Base-by-base conservation (phyloP, 148 eudicot genomes). In the Nepenthes gracilis region DNA sequence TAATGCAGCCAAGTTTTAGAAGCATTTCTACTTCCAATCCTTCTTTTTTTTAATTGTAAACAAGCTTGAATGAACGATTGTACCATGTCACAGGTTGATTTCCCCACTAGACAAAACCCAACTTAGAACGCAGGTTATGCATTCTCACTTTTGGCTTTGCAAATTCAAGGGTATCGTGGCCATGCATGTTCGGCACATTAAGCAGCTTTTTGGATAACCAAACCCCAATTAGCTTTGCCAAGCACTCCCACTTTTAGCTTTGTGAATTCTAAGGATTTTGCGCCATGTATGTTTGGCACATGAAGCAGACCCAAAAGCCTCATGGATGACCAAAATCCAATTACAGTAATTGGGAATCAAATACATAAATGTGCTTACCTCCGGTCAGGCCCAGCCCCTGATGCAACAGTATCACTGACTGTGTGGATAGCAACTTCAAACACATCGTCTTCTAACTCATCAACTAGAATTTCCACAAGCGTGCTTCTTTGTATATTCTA, bases 371-470 rank as follows among this genome's bases (percentile, higher is more conserved):
- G 53, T 45, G 48, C 74, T 59, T 77, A 85, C 97, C 97, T 87
- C 37, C 97, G 77, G 67, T 91, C 97, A 68, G 96, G 97, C 62
- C 96, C 97, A 52, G 63, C 66, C 59, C 96, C 90, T 58, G 79
- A 76, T 66, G 97, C 85, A 56, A 87, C 97, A 11, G 97, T 87
- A 74, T 91, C 97, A 67, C 97, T 91, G 61, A 91, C 90, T 32
- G 97, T 91, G 43, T 87, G 82, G 67, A 91, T 78, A 43, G 84
- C 97, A 72, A 91, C 96, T 75, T 65, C 75, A 67, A 60, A 77
- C 38, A 72, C 75, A 45, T 72, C 65, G 64, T 59, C 65, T 60
- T 33, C 67, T 14, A 55, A 61, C 37, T 71, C 68, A 61, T 60
- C 72, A 35, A 9, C 62, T 52, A 50, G 53, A 23, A 45, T 59